Evolutionary conservation across 441 rosid species (phyloP).

Genomic region (California macrophylla): DNA sequence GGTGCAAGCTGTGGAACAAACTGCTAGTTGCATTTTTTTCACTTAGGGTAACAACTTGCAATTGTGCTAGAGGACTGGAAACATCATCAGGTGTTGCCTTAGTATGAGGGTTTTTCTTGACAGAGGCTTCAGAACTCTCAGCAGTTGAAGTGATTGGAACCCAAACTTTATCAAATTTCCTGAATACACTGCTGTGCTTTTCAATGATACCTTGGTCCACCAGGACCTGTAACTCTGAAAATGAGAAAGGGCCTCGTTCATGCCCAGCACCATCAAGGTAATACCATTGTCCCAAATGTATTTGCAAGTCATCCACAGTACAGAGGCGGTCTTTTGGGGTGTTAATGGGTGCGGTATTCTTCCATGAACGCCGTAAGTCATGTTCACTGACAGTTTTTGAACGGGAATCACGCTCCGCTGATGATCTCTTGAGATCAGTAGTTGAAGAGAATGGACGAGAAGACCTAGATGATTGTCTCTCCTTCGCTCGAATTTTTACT

Average conservation of each 20-base stretch:
- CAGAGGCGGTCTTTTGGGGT: conserved; percentile 62
- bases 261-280: conserved; percentile 89
- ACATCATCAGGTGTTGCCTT: conserved; percentile 30
- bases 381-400: conserved; percentile 40
- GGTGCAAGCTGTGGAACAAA: conserved; percentile 62
- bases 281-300: conserved; percentile 95
- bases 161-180: conserved; percentile 87
- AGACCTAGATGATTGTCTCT: conserved; percentile 60
- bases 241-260: conserved; percentile 77
- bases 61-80: conserved; percentile 29
- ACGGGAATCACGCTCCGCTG: conserved; percentile 50
- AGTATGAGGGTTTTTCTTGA: conserved; percentile 28
- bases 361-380: conserved; percentile 39
- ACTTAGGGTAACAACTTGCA: conserved; percentile 23
- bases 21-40: conserved; percentile 25
- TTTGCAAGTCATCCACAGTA: conserved; percentile 58
- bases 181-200: conserved; percentile 69
- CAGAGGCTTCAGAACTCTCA: conserved; percentile 36
- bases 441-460: conserved; percentile 48
- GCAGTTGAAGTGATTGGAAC: conserved; percentile 53
- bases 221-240: conserved; percentile 64
- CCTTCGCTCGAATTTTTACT: conserved; percentile 58
- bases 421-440: conserved; percentile 54
- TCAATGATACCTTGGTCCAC: conserved; percentile 60
- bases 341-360: conserved; percentile 35